Percentiles rank a stretch among this genome's conserved stretches.
Evolutionary conservation across 768 basidiomycete species (phyloP).

Genomic region (Tylopilus plumbeoviolaceoides): DNA sequence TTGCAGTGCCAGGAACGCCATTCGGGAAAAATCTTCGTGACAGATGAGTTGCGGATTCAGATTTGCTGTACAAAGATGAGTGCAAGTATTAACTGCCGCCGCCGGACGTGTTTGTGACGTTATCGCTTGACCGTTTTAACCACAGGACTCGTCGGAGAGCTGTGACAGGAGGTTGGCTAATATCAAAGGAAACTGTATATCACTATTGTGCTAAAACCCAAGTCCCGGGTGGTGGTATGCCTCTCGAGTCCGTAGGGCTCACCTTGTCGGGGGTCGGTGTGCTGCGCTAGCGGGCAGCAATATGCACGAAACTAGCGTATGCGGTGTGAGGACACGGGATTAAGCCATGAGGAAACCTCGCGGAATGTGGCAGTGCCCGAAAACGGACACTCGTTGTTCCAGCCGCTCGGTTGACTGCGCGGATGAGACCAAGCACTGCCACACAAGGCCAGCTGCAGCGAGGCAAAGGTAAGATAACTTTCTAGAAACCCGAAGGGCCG

Average conservation of each 20-base stretch:
- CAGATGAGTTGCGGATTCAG: background rate
- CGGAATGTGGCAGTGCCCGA: conserved; percentile 21
- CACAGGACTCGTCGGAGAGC: background rate
- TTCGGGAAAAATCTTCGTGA: conserved; percentile 6
- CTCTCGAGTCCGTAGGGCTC: background rate
- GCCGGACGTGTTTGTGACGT: conserved; percentile 1
- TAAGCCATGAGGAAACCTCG: conserved; percentile 27
- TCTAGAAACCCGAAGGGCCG: conserved; percentile 1
- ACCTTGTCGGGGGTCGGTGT: background rate
- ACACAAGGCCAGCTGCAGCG: conserved; percentile 9
- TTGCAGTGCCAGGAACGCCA: conserved; percentile 20
- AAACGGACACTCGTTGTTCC: background rate
- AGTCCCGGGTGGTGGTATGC: background rate
- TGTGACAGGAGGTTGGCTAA: background rate
- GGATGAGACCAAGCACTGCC: conserved; percentile 10
- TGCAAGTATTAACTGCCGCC: background rate
- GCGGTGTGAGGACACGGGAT: background rate
- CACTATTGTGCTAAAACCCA: background rate
- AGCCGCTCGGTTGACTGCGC: conserved; percentile 2
- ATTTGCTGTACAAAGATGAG: conserved; percentile 10
- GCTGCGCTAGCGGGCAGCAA: background rate
- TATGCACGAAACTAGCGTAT: background rate
- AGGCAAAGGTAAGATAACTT: conserved; percentile 21
- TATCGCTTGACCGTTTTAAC: background rate
- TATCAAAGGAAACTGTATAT: background rate